These are phyloP conservation scores for Platanthera guangdongensis DNA, from an alignment of 106 monocot genomes.

Conservation along the genomic window DNA sequence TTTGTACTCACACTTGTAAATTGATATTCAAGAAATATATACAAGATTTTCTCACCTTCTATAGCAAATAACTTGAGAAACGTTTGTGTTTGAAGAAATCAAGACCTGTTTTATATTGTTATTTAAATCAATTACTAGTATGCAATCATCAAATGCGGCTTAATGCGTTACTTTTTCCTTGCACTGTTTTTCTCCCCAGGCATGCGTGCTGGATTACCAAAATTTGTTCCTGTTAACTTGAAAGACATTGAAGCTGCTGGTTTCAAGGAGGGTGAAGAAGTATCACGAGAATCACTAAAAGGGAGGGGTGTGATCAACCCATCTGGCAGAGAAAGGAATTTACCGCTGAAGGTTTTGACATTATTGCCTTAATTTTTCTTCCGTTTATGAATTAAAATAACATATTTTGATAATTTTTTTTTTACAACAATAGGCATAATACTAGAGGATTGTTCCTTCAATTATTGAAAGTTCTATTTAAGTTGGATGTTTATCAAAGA, in stretches of 20 bases:
- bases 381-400: neutral
- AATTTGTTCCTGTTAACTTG: conserved; percentile 82
- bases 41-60: too few relatives aligned
- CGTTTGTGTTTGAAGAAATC: neutral
- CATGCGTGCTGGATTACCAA: conserved; percentile 83
- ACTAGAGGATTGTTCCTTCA: neutral
- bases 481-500: neutral
- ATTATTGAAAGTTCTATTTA: neutral
- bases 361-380: neutral
- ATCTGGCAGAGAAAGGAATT: conserved; percentile 81
- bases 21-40: too few relatives aligned
- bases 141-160: neutral
- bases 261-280: conserved; percentile 89
- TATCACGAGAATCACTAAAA: conserved; percentile 81
- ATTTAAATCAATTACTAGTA: neutral
- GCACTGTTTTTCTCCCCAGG: conserved; percentile 26
- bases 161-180: neutral
- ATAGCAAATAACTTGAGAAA: neutral
- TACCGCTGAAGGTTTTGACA: conserved; percentile 75
- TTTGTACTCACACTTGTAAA: too few relatives aligned
- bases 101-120: neutral
- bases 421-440: neutral
- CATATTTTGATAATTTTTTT: neutral
- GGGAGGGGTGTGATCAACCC: conserved; percentile 83
- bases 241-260: conserved; percentile 72